phyloP scores from a whole-genome alignment of 1,284 basidiomycete species.

The Ganoderma boninense region DNA sequence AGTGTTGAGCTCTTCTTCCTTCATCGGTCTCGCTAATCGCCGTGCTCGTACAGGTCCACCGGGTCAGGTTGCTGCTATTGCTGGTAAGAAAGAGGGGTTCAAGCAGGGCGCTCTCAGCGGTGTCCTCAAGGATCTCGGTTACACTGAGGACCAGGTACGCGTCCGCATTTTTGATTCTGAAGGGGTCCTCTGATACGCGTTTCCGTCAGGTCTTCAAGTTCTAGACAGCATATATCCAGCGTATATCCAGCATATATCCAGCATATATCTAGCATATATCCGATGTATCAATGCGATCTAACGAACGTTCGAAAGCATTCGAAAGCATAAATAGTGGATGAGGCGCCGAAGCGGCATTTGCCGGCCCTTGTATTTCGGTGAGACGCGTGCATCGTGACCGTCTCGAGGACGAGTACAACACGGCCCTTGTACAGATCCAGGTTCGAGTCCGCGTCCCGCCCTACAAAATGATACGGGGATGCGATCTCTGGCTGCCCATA shows the following conservation, averaged over 20 bases:
- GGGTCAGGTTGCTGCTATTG: conserved; percentile 80
- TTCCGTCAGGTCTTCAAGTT: conserved; percentile 64
- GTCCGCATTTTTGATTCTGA: conserved; percentile 16
- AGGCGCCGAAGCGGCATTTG: background rate
- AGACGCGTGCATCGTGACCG: background rate
- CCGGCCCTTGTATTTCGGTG: background rate
- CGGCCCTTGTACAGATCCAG: background rate
- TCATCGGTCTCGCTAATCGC: background rate
- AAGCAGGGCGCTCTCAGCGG: conserved; percentile 90
- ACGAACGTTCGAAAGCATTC: no score
- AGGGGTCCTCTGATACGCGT: background rate
- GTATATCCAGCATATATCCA: conserved; percentile 2
- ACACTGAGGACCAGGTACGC: conserved; percentile 80
- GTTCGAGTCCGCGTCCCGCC: background rate
- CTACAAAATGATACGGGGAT: background rate
- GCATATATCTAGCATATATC: conserved; percentile 4
- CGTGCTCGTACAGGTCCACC: conserved; percentile 70
- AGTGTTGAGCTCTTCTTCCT: conserved; percentile 29
- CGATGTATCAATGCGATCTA: background rate
- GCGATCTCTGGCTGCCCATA: background rate
- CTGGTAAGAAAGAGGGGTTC: conserved; percentile 80
- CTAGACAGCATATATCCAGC: no score
- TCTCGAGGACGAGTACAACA: background rate
- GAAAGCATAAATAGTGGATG: no score
- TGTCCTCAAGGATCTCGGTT: conserved; percentile 87